Percentiles rank a stretch among this genome's conserved stretches.
Evolutionary conservation across 805 yeast species (phyloP).

Genomic region (Diddensiella santjacobensis): DNA sequence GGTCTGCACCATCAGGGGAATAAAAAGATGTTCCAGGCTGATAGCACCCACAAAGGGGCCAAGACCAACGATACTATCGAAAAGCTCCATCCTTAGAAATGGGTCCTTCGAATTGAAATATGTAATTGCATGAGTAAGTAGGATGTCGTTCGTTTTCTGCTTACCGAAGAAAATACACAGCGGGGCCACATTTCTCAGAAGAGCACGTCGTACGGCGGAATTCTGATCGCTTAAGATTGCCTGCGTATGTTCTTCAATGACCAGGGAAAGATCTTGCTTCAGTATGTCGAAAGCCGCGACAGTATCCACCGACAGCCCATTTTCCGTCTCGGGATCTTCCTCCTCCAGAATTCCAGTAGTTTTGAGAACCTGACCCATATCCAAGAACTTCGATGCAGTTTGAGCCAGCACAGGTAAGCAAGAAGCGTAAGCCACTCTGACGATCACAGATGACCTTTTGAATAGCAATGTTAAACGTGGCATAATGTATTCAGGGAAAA

Average conservation of each 20-base stretch:
- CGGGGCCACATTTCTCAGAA: slow-evolving; percentile 68
- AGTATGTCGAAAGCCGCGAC: slow-evolving; percentile 31
- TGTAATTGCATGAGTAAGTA: slow-evolving; percentile 86
- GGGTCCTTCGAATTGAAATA: slow-evolving; percentile 78
- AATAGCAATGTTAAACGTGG: slow-evolving; percentile 59
- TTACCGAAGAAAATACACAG: slow-evolving; percentile 80
- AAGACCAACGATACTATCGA: slow-evolving; percentile 65
- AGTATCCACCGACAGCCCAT: slow-evolving; percentile 25
- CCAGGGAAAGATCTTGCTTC: slow-evolving; percentile 44
- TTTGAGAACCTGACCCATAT: slow-evolving; percentile 50
- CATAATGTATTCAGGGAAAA: slow-evolving; percentile 77
- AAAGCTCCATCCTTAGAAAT: slow-evolving; percentile 63
- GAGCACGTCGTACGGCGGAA: slow-evolving; percentile 61
- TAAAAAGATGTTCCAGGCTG: slow-evolving; percentile 79
- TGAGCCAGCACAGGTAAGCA: slow-evolving; percentile 71
- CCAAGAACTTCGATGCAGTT: slow-evolving; percentile 59
- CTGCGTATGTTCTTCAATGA: slow-evolving; percentile 64
- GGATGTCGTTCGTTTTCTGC: slow-evolving; percentile 82
- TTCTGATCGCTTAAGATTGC: slow-evolving; percentile 66
- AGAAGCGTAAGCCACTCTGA: slow-evolving; percentile 65
- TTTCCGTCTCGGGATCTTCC: slow-evolving; percentile 46
- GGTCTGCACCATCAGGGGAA: slow-evolving; percentile 82
- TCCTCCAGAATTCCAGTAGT: slow-evolving; percentile 33
- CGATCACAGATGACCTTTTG: slow-evolving; percentile 40
- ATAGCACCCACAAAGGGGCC: slow-evolving; percentile 79